Base-by-base conservation (phyloP, 2,329 filamentous ascomycete species). In the Fusarium chuoi region DNA sequence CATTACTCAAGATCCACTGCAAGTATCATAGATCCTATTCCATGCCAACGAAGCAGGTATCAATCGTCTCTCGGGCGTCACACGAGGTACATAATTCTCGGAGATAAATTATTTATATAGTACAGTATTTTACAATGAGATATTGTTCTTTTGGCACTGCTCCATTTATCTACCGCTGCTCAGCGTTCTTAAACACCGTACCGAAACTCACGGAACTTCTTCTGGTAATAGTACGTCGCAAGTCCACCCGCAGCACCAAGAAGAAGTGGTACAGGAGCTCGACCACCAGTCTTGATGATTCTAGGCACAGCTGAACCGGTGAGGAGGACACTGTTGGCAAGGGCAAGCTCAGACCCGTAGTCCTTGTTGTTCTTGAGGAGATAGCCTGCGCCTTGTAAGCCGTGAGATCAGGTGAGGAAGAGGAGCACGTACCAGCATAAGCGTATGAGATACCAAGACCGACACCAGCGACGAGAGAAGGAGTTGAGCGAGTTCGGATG, bases 361-460 rank as follows among this genome's bases (percentile, higher is more conserved):
- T 84, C 82, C 75, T 82, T 82, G 77, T 84, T 84, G 62, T 80
- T 74, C 75, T 82, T 83, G 63, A 84, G 78, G 28, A 84, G 81
- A 49, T 84, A 84, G 52, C 82, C 83, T 84, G 12, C 9, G 4
- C 4, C 20, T 28, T 28, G 26, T 48, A 18, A 48, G 26, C 20
- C 13, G 9, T 11, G 20, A 28, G 45, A 48, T 28, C 26, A 22
- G 0, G 0, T 7, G 45, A 28, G 13, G 8, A 3, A 7, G 8
- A 6, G 3, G 7, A 18, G 1, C 10, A 49, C 70, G 33, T 68
- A 78, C 77, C 77, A 12, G 77, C 75, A 30, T 70, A 78, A 4
- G 77, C 77, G n/a, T 77, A 78, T 0, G 76, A 78, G 11, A 71
- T 67, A 8, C 77, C 77, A 2, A 78, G 71, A 35, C 76, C 76